Evolutionary conservation across 1,139 yeast genomes (phyloP), one percentile per base, ranked within the genome.

Genomic region (Yamadazyma atmosphaerica): DNA sequence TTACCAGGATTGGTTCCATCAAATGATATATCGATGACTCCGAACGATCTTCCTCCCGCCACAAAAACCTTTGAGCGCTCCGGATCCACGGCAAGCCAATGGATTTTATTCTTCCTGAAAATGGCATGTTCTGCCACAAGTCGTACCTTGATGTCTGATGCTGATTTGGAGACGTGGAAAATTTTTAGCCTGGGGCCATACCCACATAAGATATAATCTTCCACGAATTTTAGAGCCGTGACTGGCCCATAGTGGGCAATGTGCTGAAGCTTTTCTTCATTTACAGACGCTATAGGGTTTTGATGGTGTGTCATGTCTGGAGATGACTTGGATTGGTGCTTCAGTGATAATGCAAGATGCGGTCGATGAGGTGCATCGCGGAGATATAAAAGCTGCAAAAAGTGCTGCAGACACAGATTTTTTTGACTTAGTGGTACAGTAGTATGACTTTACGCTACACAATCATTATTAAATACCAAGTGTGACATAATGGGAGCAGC

Each of bases 41-140:
- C 63, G 39, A 87, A 68, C 1, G 95, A 85, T 43, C 88, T 71
- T 1, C 81, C 90, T 22, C 98, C 98, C 65, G 81, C 80, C 1
- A 80, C 63, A 0, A 79, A 66, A 4, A 85, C 44, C 16, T 49
- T 52, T 4, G 45, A 42, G 1, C 58, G 56, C 4, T 58, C 58
- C 1, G 52, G 49, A 32, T 63, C 55, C 6, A 78, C 56, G 3
- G 72, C 58, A 18, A 92, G 79, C 15, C 86, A 85, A 57, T 90
- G 97, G 34, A 92, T 81, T 53, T 87, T 89, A 60, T 88, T 88
- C 43, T 82, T 72, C 16, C 63, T 58, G 55, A 92, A 85, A 0
- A 86, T 58, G 41, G 71, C 72, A 31, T 65, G 59, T 11, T 18
- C 15, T 11, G 24, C 25, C 5, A 19, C 11, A 4, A 19, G 21